Base-by-base conservation (phyloP, 176 grass and related monocot species). In the Ananas comosus region DNA sequence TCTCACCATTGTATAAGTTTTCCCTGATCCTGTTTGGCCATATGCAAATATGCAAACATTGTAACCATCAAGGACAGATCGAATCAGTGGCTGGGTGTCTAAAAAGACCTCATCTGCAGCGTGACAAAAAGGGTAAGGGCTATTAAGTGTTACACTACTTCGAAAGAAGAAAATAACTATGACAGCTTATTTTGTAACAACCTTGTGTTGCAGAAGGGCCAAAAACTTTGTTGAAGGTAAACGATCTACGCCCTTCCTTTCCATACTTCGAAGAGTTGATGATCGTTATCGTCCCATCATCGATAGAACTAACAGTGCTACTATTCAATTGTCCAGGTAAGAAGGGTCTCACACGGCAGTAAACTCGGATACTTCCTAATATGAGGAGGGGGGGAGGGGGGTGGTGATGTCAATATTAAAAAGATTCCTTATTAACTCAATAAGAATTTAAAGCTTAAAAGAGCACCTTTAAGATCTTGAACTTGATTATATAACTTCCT, bases 11-110 rank as follows among this genome's bases (percentile, higher is more conserved):
- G 94, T 99, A 72, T 85, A 99, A 79, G 94, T 99, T 75, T 99
- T 99, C 72, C 94, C 94, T 75, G 94, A 99, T 65, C 94, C 94
- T 6, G 94, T 99, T 86, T 99, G 94, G 53, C 94, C 94, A 77
- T 99, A 99, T 68, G 94, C 94, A 71, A 99, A 99, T 84, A 99
- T 99, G 66, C 94, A 99, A 65, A 99, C 94, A 75, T 99, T 99
- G 75, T 93, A 99, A 59, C 94, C 94, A 80, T 99, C 94, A 80
- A 99, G 86, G 69, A 99, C 87, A 1, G 94, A 99, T 23, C 90
- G 90, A 84, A 99, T 94, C 24, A 99, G 90, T 67, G 94, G 90
- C 53, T 84, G 89, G n/a, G 90, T 99, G 84, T 99, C 94, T 59
- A 92, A 80, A 78, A 99, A 99, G 24, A 99, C 94, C 82, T 93